These are phyloP conservation scores for Cryphonectria parasitica DNA, from an alignment of 2,329 filamentous ascomycete genomes.

Conservation along the genomic window DNA sequence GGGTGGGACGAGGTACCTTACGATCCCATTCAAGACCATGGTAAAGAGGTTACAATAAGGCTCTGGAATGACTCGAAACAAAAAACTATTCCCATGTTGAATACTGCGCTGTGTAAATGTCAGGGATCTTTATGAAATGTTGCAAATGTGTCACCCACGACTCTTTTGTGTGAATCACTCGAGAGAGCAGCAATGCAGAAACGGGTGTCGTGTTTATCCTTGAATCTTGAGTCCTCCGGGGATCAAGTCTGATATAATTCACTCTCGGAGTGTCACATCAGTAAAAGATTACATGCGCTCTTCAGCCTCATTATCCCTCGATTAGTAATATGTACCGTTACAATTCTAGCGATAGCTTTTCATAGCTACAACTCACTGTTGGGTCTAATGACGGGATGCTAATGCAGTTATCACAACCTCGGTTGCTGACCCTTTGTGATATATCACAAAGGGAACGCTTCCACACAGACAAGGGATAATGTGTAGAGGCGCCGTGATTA, in stretches of 20 bases:
- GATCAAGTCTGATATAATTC: too few species aligned
- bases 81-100: too few species aligned
- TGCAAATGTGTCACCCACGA: background rate
- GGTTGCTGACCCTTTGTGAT: background rate
- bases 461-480: background rate
- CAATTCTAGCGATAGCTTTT: too few species aligned
- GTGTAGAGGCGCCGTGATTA: background rate
- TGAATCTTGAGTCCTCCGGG: too few species aligned
- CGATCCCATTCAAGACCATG: background rate
- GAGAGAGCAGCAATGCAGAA: too few species aligned
- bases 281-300: too few species aligned
- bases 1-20: background rate
- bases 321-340: too few species aligned
- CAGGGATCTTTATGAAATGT: background rate
- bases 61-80: background rate
- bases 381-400: background rate
- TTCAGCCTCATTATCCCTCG: too few species aligned
- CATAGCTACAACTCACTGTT: too few species aligned
- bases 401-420: background rate
- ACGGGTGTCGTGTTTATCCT: too few species aligned
- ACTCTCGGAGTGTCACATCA: too few species aligned
- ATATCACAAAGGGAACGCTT: background rate
- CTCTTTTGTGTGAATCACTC: background rate
- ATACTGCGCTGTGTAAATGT: background rate
- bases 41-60: background rate